Evolutionary conservation across 2,329 filamentous ascomycete species (phyloP), one percentile per base, ranked within the genome.

Genomic region (Sarocladium brachiariae): DNA sequence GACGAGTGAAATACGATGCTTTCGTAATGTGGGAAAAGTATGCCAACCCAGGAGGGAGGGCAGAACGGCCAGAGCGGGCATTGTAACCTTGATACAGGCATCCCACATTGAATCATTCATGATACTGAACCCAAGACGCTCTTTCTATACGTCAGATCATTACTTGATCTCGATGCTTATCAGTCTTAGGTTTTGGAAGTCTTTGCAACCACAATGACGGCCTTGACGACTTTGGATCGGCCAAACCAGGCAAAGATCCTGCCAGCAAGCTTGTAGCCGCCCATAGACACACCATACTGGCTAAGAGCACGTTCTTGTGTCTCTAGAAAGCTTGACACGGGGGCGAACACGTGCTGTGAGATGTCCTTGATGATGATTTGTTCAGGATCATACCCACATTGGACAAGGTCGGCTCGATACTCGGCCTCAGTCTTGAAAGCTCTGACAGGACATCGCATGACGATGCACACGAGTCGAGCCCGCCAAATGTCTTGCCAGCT

Each of bases 301-400:
- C 58, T 57, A 27, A 71, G 51, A 0, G 62, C 58, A 6, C 54
- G 52, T 13, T 68, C 64, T 34, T 71, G 69, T 6, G 51, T 51
- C 16, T 59, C 58, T 23, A 82, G 60, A 51, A 72, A 78, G 1
- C 49, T 55, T 3, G 72, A 68, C 14, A 82, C 58, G 0, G 75
- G 75, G 0, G 61, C 55, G 56, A 82, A 82, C 0, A 80, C 77
- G 53, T 78, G 61, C 4, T 70, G 65, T 2, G 77, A 76, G 16
- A 82, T 65, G 56, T 82, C 78, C 14, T 62, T 61, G 1, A 80
- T 66, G 23, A 63, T 61, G 37, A 80, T 72, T 6, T 54, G 51
- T 0, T 64, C 60, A 2, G 54, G 50, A 11, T 67, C 60, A 55
- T 80, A 82, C 2, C 78, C 78, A 2, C 69, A 72, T 16, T 65